A percentile compares a stretch with the other conserved stretches of the same genome.
Evolutionary conservation across 1,139 yeast genomes (phyloP).

Genomic region (Eremothecium sinecaudum): DNA sequence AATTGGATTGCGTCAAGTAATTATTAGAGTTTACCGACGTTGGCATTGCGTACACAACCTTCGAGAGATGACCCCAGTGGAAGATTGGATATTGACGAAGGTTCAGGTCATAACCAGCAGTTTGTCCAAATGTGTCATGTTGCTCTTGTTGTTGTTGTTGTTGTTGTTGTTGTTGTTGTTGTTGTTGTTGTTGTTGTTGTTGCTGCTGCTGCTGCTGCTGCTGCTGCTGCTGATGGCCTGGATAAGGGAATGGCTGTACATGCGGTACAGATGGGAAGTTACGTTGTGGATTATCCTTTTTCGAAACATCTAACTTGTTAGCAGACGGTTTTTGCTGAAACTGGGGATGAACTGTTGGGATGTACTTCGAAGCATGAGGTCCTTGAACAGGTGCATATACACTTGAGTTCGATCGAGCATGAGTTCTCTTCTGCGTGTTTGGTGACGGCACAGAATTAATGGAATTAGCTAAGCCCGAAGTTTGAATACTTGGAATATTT

Average conservation of each 20-base stretch:
- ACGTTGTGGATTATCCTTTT: not conserved
- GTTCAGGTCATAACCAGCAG: conserved; percentile 26
- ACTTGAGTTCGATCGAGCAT: conserved; percentile 28
- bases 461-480: conserved; percentile 7
- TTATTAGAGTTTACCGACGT: conserved; percentile 14
- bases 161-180: no score
- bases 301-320: conserved; percentile 4
- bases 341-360: conserved; percentile 35
- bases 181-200: conserved; percentile 9
- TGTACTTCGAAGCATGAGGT: conserved; percentile 30
- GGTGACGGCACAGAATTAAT: conserved; percentile 11
- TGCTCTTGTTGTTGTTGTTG: conserved; percentile 3
- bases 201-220: conserved; percentile 11
- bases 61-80: conserved; percentile 52
- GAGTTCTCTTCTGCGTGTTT: conserved; percentile 12
- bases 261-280: not conserved
- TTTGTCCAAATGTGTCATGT: conserved; percentile 4
- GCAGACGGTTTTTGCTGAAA: conserved; percentile 21
- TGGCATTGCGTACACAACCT: conserved; percentile 40
- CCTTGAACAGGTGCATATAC: conserved; percentile 28
- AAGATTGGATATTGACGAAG: conserved; percentile 69
- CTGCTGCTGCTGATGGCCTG: not conserved
- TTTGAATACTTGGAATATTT: conserved; percentile 10
- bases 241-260: not conserved
- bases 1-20: conserved; percentile 14